These are phyloP conservation scores for Lithospermum erythrorhizon DNA, from an alignment of 257 asterid species.

Conservation along the genomic window DNA sequence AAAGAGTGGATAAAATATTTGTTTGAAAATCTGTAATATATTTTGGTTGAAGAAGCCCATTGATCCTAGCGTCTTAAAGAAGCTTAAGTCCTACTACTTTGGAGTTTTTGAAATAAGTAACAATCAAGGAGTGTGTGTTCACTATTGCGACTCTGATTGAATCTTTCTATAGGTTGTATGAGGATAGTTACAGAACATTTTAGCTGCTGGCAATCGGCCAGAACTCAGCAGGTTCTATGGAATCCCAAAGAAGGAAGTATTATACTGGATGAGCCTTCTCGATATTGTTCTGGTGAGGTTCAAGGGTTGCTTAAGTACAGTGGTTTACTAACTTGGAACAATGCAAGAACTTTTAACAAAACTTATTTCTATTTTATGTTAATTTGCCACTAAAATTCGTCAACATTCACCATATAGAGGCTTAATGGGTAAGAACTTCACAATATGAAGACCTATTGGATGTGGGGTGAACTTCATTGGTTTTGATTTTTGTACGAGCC, in stretches of 20 bases:
- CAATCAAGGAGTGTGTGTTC: constrained; percentile 2
- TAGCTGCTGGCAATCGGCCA: constrained; percentile 81
- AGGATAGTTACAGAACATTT: constrained; percentile 69
- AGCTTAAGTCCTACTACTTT: not conserved
- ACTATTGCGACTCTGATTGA: not conserved
- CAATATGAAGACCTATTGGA: too few species aligned
- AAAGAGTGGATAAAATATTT: too few species aligned
- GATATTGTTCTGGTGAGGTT: constrained; percentile 82
- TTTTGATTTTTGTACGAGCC: too few species aligned
- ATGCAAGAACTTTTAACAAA: not conserved
- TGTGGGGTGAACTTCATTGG: too few species aligned
- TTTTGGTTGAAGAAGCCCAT: not conserved
- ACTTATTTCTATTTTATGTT: not conserved
- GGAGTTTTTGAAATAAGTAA: constrained; percentile 1
- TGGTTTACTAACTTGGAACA: not conserved
- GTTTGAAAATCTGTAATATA: too few species aligned
- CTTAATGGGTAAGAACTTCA: too few species aligned
- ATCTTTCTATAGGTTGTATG: constrained; percentile 53
- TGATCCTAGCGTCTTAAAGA: not conserved
- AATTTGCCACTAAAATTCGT: not conserved
- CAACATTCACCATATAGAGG: not conserved
- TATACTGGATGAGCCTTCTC: constrained; percentile 97
- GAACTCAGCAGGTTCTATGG: constrained; percentile 79
- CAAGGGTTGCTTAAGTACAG: not conserved
- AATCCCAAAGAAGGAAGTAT: constrained; percentile 94